Percentiles rank a stretch among this genome's conserved stretches.
Evolutionary conservation across 345 rosid genomes (phyloP).

Genomic region (Pistacia integerrima): DNA sequence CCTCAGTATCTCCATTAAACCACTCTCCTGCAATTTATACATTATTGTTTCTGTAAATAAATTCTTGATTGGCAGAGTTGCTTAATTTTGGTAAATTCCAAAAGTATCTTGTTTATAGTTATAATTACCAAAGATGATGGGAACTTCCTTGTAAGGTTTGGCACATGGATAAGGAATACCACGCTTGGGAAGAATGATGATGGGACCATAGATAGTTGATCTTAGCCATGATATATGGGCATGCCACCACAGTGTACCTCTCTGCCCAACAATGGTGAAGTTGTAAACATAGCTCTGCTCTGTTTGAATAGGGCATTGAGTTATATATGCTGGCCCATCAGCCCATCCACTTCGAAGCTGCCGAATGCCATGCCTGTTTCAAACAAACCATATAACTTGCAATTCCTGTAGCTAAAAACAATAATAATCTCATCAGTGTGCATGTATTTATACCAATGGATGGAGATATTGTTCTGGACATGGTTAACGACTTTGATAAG

Average conservation of each 20-base stretch:
- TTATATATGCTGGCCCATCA: constrained; percentile 60
- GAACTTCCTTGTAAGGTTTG: constrained; percentile 76
- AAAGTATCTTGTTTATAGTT: not conserved
- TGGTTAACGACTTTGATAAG: constrained; percentile 54
- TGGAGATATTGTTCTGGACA: constrained; percentile 49
- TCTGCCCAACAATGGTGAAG: constrained; percentile 58
- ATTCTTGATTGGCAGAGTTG: not conserved
- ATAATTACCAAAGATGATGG: constrained; percentile 60
- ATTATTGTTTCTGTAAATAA: not conserved
- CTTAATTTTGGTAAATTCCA: not conserved
- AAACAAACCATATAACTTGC: not conserved
- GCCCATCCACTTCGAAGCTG: constrained; percentile 67
- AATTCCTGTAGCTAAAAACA: no score
- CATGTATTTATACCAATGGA: constrained; percentile 46
- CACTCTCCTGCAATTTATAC: constrained; percentile 58
- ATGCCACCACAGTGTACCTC: constrained; percentile 62
- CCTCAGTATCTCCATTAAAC: constrained; percentile 73
- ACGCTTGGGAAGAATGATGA: constrained; percentile 66
- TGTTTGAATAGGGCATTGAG: constrained; percentile 69
- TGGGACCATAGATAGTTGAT: constrained; percentile 70
- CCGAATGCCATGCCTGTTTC: constrained; percentile 63
- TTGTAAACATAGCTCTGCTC: constrained; percentile 54
- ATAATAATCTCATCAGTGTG: not conserved
- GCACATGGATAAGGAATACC: constrained; percentile 69
- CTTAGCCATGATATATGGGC: constrained; percentile 73